phyloP scores from a whole-genome alignment of 805 yeast genomes.

The Zygotorulaspora florentina region DNA sequence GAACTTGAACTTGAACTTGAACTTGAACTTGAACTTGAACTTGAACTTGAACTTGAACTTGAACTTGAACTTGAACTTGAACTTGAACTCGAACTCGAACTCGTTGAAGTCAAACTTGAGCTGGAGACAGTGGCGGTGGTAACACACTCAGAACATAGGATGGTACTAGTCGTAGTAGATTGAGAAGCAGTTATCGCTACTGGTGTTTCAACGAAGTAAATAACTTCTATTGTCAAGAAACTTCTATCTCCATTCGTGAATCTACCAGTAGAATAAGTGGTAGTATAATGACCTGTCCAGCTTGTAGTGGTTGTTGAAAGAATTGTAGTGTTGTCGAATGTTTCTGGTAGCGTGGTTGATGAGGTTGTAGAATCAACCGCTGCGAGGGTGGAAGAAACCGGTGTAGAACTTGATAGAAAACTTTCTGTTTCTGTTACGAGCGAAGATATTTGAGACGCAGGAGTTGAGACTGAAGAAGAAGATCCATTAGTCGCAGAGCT shows the following conservation, averaged over 20 bases:
- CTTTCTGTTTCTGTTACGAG: background rate
- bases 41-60: background rate
- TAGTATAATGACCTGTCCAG: constrained; percentile 19
- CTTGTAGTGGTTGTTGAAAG: constrained; percentile 15
- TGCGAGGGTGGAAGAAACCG: background rate
- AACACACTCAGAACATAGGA: background rate
- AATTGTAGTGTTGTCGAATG: background rate
- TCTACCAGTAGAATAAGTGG: constrained; percentile 20
- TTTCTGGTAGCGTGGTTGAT: background rate
- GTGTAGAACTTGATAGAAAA: background rate
- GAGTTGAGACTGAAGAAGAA: background rate
- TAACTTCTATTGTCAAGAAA: constrained; percentile 12
- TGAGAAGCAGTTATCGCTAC: background rate
- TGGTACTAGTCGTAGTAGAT: background rate
- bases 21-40: background rate
- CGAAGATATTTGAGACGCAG: background rate
- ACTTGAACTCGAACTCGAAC: background rate
- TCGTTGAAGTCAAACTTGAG: background rate
- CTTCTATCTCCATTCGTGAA: constrained; percentile 11
- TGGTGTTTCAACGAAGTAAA: constrained; percentile 17
- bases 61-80: background rate
- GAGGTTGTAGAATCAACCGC: background rate
- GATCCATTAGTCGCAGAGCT: constrained; percentile 1
- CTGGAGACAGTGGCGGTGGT: background rate
- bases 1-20: background rate